These are phyloP conservation scores for Fusarium camptoceras DNA, from an alignment of 2,329 filamentous ascomycete species.

Conservation along the genomic window DNA sequence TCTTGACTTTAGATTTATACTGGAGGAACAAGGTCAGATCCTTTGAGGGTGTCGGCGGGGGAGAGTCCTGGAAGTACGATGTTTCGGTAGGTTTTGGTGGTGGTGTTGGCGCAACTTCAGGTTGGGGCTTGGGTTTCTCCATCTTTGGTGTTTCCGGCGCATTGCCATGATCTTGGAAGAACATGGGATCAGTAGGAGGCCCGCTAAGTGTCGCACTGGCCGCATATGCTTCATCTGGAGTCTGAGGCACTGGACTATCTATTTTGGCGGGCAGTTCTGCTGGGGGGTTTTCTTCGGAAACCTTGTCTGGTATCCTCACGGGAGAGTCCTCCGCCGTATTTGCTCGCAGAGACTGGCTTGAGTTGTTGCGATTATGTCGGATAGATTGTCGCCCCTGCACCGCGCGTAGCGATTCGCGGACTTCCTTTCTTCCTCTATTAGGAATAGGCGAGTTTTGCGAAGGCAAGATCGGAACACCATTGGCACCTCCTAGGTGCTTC, in stretches of 20 bases:
- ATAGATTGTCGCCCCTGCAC: conserved; percentile 67
- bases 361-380: conserved; percentile 62
- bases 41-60: conserved; percentile 76
- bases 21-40: conserved; percentile 94
- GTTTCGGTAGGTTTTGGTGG: conserved; percentile 58
- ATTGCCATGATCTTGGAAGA: conserved; percentile 29
- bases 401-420: conserved; percentile 83
- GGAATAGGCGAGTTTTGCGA: conserved; percentile 85
- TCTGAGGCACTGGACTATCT: conserved; percentile 61
- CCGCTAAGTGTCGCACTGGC: conserved; percentile 70
- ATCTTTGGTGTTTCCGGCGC: conserved; percentile 31
- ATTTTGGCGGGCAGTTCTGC: conserved; percentile 41
- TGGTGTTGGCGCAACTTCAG: conserved; percentile 48
- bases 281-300: conserved; percentile 69
- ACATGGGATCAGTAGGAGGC: conserved; percentile 63
- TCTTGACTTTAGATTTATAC: conserved; percentile 97
- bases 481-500: conserved; percentile 87
- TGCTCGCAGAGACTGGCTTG: conserved; percentile 56
- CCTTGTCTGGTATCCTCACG: conserved; percentile 67
- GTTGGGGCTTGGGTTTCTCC: conserved; percentile 40
- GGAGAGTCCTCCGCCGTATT: conserved; percentile 68
- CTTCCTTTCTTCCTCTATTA: conserved; percentile 82
- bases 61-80: conserved; percentile 70
- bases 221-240: conserved; percentile 73
- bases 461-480: conserved; percentile 87